Conservation (phyloP, 805 yeast species). For the Yarrowia keelungensis region DNA sequence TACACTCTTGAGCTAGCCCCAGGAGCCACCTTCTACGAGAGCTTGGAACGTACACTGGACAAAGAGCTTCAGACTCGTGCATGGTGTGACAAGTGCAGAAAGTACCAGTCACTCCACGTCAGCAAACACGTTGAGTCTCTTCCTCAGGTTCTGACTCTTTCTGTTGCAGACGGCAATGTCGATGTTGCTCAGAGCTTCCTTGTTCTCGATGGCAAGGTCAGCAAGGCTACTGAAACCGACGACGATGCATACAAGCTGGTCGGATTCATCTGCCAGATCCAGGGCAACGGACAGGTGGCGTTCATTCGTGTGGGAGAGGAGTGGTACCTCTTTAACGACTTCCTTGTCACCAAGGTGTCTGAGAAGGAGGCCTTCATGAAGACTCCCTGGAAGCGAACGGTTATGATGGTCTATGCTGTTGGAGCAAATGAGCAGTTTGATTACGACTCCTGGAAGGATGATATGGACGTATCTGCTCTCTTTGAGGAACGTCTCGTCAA, state of each 20-base stretch:
- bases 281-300: conserved; percentile 51
- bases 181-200: conserved; percentile 20
- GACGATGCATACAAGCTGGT: conserved; percentile 45
- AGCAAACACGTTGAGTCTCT: conserved; percentile 59
- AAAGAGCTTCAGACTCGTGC: conserved; percentile 54
- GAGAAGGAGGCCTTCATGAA: conserved; percentile 79
- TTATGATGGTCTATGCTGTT: conserved; percentile 67
- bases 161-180: conserved; percentile 3
- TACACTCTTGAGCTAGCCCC: conserved; percentile 44
- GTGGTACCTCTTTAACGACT: conserved; percentile 93
- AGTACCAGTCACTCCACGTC: conserved; percentile 62
- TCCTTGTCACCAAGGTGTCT: conserved; percentile 76
- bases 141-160: conserved; percentile 62
- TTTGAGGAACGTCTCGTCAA: conserved; percentile 78
- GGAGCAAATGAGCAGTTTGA: conserved; percentile 51
- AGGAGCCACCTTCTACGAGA: conserved; percentile 41
- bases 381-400: conserved; percentile 84
- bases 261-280: conserved; percentile 51
- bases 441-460: conserved; percentile 56
- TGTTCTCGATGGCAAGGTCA: conserved; percentile 24
- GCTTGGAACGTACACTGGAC: conserved; percentile 45
- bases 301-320: conserved; percentile 45
- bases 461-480: conserved; percentile 67
- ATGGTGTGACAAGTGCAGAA: conserved; percentile 60
- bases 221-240: background rate